Conservation (phyloP, 1,139 yeast genomes). For the Barnettozyma hawaiiensis region DNA sequence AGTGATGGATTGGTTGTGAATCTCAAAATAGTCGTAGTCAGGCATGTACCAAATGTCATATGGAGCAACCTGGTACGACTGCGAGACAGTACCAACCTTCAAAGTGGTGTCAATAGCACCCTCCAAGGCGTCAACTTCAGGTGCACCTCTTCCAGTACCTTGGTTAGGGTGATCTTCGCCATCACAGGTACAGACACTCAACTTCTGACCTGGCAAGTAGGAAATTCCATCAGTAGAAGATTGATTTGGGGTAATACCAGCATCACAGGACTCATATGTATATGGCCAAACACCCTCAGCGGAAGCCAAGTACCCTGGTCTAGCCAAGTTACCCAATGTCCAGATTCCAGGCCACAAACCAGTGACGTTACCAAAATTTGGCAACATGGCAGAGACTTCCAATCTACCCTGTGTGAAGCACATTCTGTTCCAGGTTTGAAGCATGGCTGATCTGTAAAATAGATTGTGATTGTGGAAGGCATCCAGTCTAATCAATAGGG, state of each 20-base stretch:
- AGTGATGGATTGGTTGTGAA: conserved; percentile 56
- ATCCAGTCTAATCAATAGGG: conserved; percentile 61
- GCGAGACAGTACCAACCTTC: conserved; percentile 54
- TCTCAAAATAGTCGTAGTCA: conserved; percentile 63
- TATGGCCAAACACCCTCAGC: conserved; percentile 91
- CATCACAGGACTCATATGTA: conserved; percentile 75
- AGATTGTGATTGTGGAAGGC: conserved; percentile 67
- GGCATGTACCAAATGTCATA: conserved; percentile 83
- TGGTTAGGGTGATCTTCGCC: conserved; percentile 76
- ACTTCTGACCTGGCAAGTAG: conserved; percentile 70
- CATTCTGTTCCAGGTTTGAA: conserved; percentile 78
- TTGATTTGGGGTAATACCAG: conserved; percentile 87
- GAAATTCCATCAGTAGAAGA: conserved; percentile 77
- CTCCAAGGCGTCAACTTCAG: conserved; percentile 82
- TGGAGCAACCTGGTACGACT: conserved; percentile 80
- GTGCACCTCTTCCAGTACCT: conserved; percentile 83
- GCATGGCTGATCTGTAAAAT: conserved; percentile 77
- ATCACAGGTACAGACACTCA: conserved; percentile 63
- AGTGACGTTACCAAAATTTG: conserved; percentile 60
- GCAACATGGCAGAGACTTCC: conserved; percentile 65
- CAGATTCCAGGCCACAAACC: conserved; percentile 92
- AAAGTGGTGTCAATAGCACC: conserved; percentile 52
- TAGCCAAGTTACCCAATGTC: conserved; percentile 81
- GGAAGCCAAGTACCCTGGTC: conserved; percentile 76
- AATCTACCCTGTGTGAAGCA: conserved; percentile 75